A percentile compares a stretch with the other conserved stretches of the same genome.
Conservation (phyloP, 2,329 filamentous ascomycete species). For the Phyllosticta citrichinensis region DNA sequence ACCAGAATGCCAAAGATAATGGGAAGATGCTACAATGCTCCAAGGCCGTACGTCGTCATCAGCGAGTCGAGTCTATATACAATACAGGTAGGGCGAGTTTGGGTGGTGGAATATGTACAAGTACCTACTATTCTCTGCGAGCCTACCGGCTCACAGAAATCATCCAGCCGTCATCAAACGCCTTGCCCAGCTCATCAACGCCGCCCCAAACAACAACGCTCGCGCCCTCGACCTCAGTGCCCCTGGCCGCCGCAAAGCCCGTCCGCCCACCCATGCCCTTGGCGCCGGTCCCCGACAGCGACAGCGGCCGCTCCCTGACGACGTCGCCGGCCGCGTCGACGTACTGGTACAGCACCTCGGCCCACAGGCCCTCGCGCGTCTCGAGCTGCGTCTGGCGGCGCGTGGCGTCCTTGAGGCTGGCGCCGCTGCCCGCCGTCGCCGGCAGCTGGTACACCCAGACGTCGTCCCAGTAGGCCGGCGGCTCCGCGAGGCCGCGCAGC, state of each 20-base stretch:
- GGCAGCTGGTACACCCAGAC: constrained; percentile 46
- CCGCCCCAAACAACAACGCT: constrained; percentile 47
- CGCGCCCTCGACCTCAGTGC: constrained; percentile 37
- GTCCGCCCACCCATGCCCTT: constrained; percentile 32
- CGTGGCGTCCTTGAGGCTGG: constrained; percentile 42
- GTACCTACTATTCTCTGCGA: too few species aligned
- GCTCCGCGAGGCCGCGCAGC: constrained; percentile 2
- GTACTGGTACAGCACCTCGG: constrained; percentile 39
- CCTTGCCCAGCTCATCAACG: constrained; percentile 31
- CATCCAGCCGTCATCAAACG: constrained; percentile 33
- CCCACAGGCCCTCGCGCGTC: constrained; percentile 41
- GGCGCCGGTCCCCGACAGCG: constrained; percentile 27
- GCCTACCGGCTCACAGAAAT: constrained; percentile 28
- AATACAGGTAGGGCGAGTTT: too few species aligned
- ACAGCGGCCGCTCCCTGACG: constrained; percentile 30
- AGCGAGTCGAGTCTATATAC: too few species aligned
- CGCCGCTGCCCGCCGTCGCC: constrained; percentile 35
- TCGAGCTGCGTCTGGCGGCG: constrained; percentile 34
- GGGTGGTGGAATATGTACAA: too few species aligned
- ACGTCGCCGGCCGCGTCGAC: constrained; percentile 34
- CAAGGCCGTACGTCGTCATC: too few species aligned
- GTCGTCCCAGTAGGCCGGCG: constrained; percentile 25
- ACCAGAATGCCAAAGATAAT: too few species aligned
- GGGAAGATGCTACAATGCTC: too few species aligned
- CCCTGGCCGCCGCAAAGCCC: constrained; percentile 28